Conservation (phyloP, 2,329 filamentous ascomycete genomes). For the Alternaria ethzedia region DNA sequence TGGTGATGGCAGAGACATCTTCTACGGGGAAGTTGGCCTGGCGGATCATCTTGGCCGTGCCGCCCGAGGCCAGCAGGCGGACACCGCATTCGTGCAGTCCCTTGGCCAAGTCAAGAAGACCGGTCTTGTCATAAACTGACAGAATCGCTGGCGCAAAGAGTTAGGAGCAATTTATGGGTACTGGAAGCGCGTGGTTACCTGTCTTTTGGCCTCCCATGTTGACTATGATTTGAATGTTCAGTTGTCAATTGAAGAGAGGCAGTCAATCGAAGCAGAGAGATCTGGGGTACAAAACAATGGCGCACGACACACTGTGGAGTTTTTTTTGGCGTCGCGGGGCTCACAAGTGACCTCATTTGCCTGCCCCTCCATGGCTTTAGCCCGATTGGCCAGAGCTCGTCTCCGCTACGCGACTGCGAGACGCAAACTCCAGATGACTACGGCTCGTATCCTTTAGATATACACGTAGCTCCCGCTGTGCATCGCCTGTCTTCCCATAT, state of each 20-base stretch:
- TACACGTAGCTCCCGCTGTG: neutral
- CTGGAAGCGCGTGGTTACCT: conserved; percentile 22
- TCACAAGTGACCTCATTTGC: conserved; percentile 9
- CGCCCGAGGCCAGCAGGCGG: conserved; percentile 85
- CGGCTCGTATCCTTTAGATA: neutral
- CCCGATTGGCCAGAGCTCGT: conserved; percentile 15
- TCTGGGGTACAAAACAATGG: conserved; percentile 28
- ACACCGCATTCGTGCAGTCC: conserved; percentile 47
- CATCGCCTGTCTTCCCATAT: neutral
- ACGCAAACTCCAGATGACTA: neutral
- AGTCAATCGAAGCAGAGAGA: conserved; percentile 13
- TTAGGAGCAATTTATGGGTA: neutral
- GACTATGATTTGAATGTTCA: conserved; percentile 15
- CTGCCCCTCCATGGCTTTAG: conserved; percentile 14
- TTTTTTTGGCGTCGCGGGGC: conserved; percentile 23
- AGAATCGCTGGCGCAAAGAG: conserved; percentile 71
- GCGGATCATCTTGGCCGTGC: conserved; percentile 94
- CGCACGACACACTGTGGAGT: conserved; percentile 24
- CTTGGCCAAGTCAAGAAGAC: conserved; percentile 48
- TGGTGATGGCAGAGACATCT: conserved; percentile 96
- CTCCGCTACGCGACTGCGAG: neutral
- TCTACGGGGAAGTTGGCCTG: conserved; percentile 96
- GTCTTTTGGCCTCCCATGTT: conserved; percentile 48
- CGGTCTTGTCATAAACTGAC: conserved; percentile 99
- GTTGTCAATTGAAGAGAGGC: conserved; percentile 21